phyloP scores from a whole-genome alignment of 2,329 filamentous ascomycete species.

The Curvularia sp. region DNA sequence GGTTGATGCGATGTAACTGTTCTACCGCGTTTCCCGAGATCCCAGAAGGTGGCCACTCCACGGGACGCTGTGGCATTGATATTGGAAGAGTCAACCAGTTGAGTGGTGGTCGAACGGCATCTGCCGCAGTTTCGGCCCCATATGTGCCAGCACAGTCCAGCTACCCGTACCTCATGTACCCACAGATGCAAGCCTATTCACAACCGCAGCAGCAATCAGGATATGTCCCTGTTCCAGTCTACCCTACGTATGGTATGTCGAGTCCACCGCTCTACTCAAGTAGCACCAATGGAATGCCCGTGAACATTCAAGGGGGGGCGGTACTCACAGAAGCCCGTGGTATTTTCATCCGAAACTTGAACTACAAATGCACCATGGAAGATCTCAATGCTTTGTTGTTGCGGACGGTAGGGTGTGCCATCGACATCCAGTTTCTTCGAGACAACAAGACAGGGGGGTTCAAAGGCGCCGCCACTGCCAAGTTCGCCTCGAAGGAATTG shows the following conservation, averaged over 20 bases:
- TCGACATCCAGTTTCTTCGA: conserved; percentile 36
- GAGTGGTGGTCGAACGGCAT: conserved; percentile 14
- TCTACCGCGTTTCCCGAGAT: conserved; percentile 34
- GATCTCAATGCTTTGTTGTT: conserved; percentile 42
- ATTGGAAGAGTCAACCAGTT: conserved; percentile 36
- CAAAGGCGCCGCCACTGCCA: conserved; percentile 45
- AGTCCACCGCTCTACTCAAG: conserved; percentile 37
- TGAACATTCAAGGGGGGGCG: conserved; percentile 48
- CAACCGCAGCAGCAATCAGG: conserved; percentile 13
- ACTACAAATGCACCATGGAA: conserved; percentile 32
- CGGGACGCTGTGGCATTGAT: conserved; percentile 40
- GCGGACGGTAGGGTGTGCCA: conserved; percentile 32
- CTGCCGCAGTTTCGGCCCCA: conserved; percentile 18
- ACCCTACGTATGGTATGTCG: conserved; percentile 28
- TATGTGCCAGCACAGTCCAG: conserved; percentile 27
- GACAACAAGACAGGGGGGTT: conserved; percentile 35
- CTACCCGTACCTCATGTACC: conserved; percentile 37
- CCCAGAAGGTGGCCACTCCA: conserved; percentile 37
- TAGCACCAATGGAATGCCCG: conserved; percentile 43
- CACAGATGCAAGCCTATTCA: conserved; percentile 28
- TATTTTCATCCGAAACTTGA: conserved; percentile 47
- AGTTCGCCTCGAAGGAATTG: conserved; percentile 40
- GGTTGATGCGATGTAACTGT: conserved; percentile 48
- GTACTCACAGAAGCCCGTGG: conserved; percentile 48
- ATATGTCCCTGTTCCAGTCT: conserved; percentile 30